These are phyloP conservation scores for Coemansia sp. DNA, from an alignment of 192 early-diverging fungal genomes.

Conservation along the genomic window DNA sequence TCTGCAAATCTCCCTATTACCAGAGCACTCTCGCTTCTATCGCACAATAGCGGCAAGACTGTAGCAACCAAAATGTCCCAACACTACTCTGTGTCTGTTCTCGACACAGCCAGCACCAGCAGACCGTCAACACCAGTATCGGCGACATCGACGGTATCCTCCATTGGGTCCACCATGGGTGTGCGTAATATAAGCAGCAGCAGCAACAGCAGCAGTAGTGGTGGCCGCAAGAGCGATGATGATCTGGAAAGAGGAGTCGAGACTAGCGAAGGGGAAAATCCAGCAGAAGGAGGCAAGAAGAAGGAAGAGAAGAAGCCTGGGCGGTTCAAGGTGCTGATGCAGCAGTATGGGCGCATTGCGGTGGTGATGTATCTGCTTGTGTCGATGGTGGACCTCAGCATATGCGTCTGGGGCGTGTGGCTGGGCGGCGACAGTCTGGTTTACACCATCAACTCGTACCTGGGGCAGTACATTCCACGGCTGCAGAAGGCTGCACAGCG, in stretches of 20 bases:
- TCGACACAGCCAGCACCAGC: neutral
- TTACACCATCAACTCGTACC: conserved; percentile 47
- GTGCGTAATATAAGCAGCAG: conserved; percentile 31
- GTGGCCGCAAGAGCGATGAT: conserved; percentile 4
- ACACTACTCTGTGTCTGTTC: conserved; percentile 18
- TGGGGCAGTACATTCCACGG: conserved; percentile 54
- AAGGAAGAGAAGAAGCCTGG: conserved; percentile 43
- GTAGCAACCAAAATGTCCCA: conserved; percentile 23
- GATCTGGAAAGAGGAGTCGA: conserved; percentile 17
- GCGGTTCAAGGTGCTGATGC: conserved; percentile 49
- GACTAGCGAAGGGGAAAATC: neutral
- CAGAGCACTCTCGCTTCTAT: neutral
- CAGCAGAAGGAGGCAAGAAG: conserved; percentile 7
- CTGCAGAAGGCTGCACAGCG: conserved; percentile 51
- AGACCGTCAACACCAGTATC: conserved; percentile 17
- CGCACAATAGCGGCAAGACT: neutral
- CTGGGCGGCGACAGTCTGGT: conserved; percentile 54
- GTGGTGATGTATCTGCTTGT: conserved; percentile 48
- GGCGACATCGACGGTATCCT: conserved; percentile 31
- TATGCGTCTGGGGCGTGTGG: conserved; percentile 55
- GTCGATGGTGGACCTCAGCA: conserved; percentile 45
- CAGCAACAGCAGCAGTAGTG: neutral
- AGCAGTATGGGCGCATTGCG: conserved; percentile 56
- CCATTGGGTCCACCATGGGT: conserved; percentile 31
- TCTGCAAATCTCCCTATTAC: neutral